Percentiles rank a stretch among this genome's conserved stretches.
These are phyloP conservation scores for Metarhizium sp. DNA, from an alignment of 2,329 filamentous ascomycete species.

Conservation along the genomic window DNA sequence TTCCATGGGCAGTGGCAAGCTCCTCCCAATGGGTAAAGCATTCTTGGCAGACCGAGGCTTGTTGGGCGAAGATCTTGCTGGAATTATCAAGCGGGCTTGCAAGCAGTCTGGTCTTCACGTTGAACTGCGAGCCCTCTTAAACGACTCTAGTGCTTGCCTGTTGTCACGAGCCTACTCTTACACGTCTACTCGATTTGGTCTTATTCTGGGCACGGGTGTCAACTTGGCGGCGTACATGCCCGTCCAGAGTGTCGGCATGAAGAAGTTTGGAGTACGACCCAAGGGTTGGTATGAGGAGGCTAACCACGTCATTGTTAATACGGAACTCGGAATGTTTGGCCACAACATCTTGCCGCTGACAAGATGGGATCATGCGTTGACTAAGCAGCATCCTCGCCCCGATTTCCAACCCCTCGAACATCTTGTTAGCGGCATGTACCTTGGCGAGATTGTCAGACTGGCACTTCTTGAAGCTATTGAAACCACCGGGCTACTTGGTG, in stretches of 20 bases:
- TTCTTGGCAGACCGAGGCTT: conserved; percentile 51
- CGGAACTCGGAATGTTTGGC: conserved; percentile 59
- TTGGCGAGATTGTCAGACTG: conserved; percentile 55
- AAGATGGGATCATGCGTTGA: conserved; percentile 48
- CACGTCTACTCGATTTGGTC: conserved; percentile 48
- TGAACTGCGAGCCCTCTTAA: conserved; percentile 51
- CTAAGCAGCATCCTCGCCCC: conserved; percentile 42
- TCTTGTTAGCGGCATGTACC: conserved; percentile 55
- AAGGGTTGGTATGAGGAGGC: conserved; percentile 47
- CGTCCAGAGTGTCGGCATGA: conserved; percentile 40
- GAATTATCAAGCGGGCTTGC: conserved; percentile 48
- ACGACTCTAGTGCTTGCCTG: conserved; percentile 58
- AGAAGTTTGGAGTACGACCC: conserved; percentile 49
- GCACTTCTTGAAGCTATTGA: conserved; percentile 49
- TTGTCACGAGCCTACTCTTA: conserved; percentile 54
- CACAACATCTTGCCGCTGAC: conserved; percentile 48
- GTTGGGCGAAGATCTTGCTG: conserved; percentile 49
- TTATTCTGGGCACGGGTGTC: conserved; percentile 59
- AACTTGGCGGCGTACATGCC: conserved; percentile 59
- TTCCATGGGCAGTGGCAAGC: conserved; percentile 47
- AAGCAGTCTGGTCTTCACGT: conserved; percentile 40
- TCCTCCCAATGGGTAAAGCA: conserved; percentile 57
- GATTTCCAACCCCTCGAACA: conserved; percentile 55
- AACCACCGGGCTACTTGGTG: conserved; percentile 44
- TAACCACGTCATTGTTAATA: conserved; percentile 57